Evolutionary conservation across 768 basidiomycete genomes (phyloP).

Genomic region (Trametes sanguinea): DNA sequence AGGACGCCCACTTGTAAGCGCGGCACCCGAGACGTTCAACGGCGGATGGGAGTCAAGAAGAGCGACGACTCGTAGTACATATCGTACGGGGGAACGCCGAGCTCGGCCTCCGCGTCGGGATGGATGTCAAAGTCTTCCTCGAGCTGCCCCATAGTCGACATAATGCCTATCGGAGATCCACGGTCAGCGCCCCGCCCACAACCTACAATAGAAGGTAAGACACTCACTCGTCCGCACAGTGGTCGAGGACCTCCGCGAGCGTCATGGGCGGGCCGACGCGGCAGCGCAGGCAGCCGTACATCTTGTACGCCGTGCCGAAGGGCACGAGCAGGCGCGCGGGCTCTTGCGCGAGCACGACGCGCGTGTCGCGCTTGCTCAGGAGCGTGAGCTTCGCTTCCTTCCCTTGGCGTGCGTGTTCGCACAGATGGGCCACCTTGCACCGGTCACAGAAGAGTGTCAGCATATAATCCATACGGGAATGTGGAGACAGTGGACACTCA

Average conservation of each 20-base stretch:
- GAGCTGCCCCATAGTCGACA: neutral
- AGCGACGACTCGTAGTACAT: conserved; percentile 11
- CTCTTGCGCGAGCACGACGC: conserved; percentile 5
- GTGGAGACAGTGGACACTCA: neutral
- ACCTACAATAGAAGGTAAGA: neutral
- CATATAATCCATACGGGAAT: neutral
- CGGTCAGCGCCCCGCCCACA: neutral
- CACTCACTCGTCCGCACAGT: conserved; percentile 1
- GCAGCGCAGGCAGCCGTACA: conserved; percentile 14
- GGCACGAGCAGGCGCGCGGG: neutral
- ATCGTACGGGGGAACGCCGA: conserved; percentile 1
- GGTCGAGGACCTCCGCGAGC: conserved; percentile 2
- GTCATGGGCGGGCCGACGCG: conserved; percentile 5
- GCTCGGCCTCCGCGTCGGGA: conserved; percentile 6
- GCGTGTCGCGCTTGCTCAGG: conserved; percentile 12
- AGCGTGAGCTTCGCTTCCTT: conserved; percentile 5
- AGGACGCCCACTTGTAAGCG: neutral
- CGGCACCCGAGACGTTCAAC: neutral
- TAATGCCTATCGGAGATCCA: neutral
- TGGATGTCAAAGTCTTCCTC: conserved; percentile 5
- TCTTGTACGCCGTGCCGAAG: neutral
- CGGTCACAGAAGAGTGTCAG: no score
- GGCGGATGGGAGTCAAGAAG: conserved; percentile 12
- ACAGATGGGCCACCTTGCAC: conserved; percentile 1
- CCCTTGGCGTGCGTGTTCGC: neutral